Conservation (phyloP, 2,329 filamentous ascomycete genomes). For the Hymenoscyphus fraxineus region DNA sequence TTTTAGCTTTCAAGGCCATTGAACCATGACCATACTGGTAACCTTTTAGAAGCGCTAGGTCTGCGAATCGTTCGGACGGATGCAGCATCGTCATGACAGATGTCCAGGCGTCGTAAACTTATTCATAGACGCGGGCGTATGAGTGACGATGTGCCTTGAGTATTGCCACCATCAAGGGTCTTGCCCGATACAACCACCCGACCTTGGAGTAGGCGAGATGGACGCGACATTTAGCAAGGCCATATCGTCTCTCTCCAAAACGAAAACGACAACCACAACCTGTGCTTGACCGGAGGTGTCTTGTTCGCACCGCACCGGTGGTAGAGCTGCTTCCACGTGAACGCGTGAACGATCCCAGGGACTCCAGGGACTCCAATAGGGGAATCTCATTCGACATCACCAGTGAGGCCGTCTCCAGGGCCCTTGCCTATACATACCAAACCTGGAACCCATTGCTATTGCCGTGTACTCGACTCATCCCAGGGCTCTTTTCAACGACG, state of each 20-base stretch:
- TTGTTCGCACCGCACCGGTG: background rate
- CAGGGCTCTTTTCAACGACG: background rate
- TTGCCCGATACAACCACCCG: background rate
- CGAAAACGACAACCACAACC: background rate
- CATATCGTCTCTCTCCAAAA: background rate
- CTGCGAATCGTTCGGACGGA: background rate
- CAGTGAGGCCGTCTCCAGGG: background rate
- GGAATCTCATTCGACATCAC: too few species aligned
- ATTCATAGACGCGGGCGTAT: background rate
- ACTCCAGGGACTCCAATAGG: too few species aligned
- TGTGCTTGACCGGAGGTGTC: too few species aligned
- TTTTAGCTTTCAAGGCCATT: background rate
- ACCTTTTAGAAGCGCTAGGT: background rate
- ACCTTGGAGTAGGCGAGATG: background rate
- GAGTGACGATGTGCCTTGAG: background rate
- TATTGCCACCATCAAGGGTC: slow-evolving; percentile 1
- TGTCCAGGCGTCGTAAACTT: background rate
- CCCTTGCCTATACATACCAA: background rate
- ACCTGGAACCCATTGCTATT: background rate
- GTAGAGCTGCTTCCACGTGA: background rate
- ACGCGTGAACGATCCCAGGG: background rate
- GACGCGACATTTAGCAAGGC: background rate
- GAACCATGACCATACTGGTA: background rate
- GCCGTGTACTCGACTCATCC: background rate
- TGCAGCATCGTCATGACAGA: background rate